These are phyloP conservation scores for Calcarisporium arbuscula DNA, from an alignment of 2,329 filamentous ascomycete genomes.

Conservation along the genomic window DNA sequence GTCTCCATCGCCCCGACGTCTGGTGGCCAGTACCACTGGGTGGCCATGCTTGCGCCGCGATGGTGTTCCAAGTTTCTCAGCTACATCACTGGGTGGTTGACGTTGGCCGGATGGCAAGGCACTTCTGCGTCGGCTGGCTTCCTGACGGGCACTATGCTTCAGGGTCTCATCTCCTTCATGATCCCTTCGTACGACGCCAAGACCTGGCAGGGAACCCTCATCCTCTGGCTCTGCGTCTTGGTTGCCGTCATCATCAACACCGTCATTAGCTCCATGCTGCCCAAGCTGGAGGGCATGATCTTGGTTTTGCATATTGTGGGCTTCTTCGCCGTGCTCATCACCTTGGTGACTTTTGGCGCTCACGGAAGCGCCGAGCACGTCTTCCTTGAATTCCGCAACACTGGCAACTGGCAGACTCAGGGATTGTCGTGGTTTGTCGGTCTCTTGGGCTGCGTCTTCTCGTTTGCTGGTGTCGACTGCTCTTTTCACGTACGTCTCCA, in stretches of 20 bases:
- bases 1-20: conserved; percentile 42
- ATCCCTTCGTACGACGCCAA: conserved; percentile 15
- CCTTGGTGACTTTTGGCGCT: conserved; percentile 23
- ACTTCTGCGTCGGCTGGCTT: conserved; percentile 28
- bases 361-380: conserved; percentile 29
- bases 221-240: conserved; percentile 40
- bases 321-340: conserved; percentile 25
- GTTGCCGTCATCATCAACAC: conserved; percentile 46
- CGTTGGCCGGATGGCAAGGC: conserved; percentile 40
- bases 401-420: conserved; percentile 34
- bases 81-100: conserved; percentile 44
- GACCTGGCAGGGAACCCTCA: conserved; percentile 42
- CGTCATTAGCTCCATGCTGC: conserved; percentile 35
- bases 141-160: conserved; percentile 40
- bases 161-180: conserved; percentile 33
- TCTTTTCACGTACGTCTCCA: conserved; percentile 9
- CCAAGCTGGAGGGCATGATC: conserved; percentile 44
- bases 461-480: conserved; percentile 19
- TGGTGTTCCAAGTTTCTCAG: conserved; percentile 45
- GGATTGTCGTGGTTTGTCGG: conserved; percentile 40
- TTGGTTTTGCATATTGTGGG: conserved; percentile 40
- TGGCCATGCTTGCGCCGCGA: conserved; percentile 43
- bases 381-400: conserved; percentile 37
- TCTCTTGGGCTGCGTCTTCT: conserved; percentile 33
- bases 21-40: conserved; percentile 57